Base-by-base conservation (phyloP, 2,329 filamentous ascomycete genomes). In the Aspergillus terreus region DNA sequence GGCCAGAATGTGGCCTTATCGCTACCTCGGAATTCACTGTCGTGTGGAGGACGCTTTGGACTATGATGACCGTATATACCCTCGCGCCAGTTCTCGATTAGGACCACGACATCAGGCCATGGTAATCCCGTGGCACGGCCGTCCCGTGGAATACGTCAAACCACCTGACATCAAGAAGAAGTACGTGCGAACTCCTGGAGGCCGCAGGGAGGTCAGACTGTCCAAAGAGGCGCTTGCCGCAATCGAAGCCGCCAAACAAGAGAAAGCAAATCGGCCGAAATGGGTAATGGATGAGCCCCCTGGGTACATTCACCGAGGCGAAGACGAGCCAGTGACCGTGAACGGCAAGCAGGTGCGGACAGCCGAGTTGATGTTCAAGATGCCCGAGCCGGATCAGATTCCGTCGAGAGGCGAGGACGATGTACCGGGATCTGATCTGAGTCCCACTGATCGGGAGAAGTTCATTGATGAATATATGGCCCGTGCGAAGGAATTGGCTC, bases 61-160 rank as follows among this genome's bases (percentile, higher is more conserved):
- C 69, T 95, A 96, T 67, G 94, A 99, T 65, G 94, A 99, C 70
- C 86, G 94, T 58, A 97, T 99, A 58, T 97, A 97, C 66, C 94
- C 94, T 7, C 87, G 94, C 58, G 92, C 94, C 14, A 95, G 92
- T 67, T 97, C 94, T 50, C 87, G 94, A 35, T 78, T 97, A 35
- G 94, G 94, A 6, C 90, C 91, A 9, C 85, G 91, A 50, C 91
- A 97, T 70, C 94, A 99, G 75, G 92, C 94, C 4, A 86, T 85
- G 60, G 88, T 96, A 32, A 78, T 82, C 45, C 80, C 88, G 5
- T 99, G 94, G 94, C 87, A 87, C 50, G 94, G 92, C 4, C 84
- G 84, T 49, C 86, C 91, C 0, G 86, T 97, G n/a, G 81, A 95
- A 69, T 88, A 95, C 52, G 90, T 96, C 56, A 96, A 95, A 68